Conservation (phyloP, 371 early-diverging fungal genomes). For the Apophysomyces trapeziformis region DNA sequence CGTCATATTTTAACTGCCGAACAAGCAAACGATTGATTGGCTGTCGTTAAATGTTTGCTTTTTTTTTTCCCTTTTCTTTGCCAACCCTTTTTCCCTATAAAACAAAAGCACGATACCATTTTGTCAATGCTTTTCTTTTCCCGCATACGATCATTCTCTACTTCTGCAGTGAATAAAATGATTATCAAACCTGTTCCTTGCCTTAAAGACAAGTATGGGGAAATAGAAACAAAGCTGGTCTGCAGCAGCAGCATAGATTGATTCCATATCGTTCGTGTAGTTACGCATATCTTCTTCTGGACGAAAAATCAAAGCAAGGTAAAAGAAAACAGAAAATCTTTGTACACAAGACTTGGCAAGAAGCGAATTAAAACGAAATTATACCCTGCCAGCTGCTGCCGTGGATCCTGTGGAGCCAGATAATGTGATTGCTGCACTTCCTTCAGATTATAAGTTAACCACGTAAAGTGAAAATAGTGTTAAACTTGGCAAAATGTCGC, state of each 20-base stretch:
- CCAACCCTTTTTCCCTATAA: no score
- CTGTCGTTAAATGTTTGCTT: no score
- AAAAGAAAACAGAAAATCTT: constrained; percentile 9
- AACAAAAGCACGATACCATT: background rate
- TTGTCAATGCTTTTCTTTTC: constrained; percentile 4
- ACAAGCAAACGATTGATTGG: no score
- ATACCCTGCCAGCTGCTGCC: constrained; percentile 37
- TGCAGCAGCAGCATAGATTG: no score
- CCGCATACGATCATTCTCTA: constrained; percentile 18
- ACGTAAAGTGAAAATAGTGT: constrained; percentile 21
- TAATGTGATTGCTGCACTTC: constrained; percentile 49
- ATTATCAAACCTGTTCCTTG: constrained; percentile 33
- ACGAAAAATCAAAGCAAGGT: constrained; percentile 61
- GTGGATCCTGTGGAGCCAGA: constrained; percentile 67
- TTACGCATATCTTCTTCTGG: constrained; percentile 79
- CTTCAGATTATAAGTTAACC: constrained; percentile 42
- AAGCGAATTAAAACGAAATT: no score
- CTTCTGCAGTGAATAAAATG: constrained; percentile 21
- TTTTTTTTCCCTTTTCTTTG: no score
- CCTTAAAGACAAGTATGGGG: constrained; percentile 30
- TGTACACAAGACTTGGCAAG: no score
- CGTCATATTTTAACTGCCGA: no score
- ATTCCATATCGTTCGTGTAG: constrained; percentile 18
- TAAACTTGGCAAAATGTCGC: no score
- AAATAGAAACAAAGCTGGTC: no score